Evolutionary conservation across 148 eudicot genomes (phyloP), one percentile per base, ranked within the genome.

Genomic region (Rhododendron griersonianum): DNA sequence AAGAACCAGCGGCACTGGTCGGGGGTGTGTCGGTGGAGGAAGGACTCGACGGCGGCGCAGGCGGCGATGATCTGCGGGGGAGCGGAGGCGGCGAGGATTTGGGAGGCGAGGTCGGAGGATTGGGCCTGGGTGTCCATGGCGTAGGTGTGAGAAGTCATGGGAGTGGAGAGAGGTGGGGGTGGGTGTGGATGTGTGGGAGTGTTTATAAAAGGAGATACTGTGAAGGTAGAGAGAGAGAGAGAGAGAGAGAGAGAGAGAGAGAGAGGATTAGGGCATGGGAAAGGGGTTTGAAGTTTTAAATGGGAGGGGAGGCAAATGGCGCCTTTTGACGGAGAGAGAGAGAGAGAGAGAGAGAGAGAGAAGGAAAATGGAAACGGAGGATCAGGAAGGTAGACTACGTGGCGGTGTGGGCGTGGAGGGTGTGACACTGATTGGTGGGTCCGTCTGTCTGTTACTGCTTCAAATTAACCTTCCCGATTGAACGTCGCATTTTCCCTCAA

Each of bases 1-100:
- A 95, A 96, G 94, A 96, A 96, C 87, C 92, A 93, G 23, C 98
- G 92, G 81, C 89, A 87, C 81, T 93, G 98, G 87, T 96, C 98
- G 10, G 94, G 92, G 14, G 95, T 86, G 90, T 92, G 94, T n/a
- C 86, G 85, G 41, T 81, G 91, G 87, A 96, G 94, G 87, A 93
- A 93, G 3, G 89, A 23, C 33, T 93, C 95, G 44, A 96, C 88
- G 48, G 91, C 92, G 90, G 89, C 47, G 82, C 92, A 78, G 1
- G 92, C 98, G 88, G 92, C 87, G 90, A 90, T 33, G 84, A 96
- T 96, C 83, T 92, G 91, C 30, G 90, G 86, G 77, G 96, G 92
- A 9, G 96, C 41, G 14, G 86, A 51, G 53, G 98, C 96, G 86
- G 93, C 87, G 88, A 86, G 80, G 85, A 96, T 88, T 61, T 90